Conservation (phyloP, 1,284 basidiomycete genomes). For the Trametes versicolor region DNA sequence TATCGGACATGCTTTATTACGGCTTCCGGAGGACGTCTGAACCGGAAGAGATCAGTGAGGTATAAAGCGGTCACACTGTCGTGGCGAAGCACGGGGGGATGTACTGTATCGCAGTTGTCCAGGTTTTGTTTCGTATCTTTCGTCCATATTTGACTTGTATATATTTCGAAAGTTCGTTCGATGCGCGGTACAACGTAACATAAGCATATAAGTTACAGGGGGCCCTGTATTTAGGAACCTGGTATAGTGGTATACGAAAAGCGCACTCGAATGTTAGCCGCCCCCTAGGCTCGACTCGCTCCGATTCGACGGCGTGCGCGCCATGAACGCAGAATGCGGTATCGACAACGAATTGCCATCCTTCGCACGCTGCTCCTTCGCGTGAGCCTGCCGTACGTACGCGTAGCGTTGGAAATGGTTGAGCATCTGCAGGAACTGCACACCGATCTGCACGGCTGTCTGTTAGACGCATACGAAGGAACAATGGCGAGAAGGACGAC, state of each 20-base stretch:
- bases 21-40: neutral
- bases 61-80: too few species aligned
- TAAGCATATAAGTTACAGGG: conserved; percentile 14
- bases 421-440: conserved; percentile 83
- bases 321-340: conserved; percentile 44
- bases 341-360: conserved; percentile 46
- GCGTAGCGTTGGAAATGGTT: conserved; percentile 95
- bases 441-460: conserved; percentile 70
- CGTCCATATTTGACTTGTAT: too few species aligned
- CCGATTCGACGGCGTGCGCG: conserved; percentile 57
- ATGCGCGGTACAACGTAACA: conserved; percentile 5
- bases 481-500: conserved; percentile 39
- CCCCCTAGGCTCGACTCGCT: conserved; percentile 58
- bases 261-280: conserved; percentile 31
- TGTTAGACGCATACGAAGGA: neutral
- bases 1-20: neutral
- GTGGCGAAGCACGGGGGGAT: too few species aligned
- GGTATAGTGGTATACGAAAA: conserved; percentile 19
- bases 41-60: neutral
- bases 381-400: conserved; percentile 78
- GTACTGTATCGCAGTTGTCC: too few species aligned
- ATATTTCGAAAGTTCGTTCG: too few species aligned
- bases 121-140: too few species aligned
- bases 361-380: conserved; percentile 59
- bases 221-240: neutral